Evolutionary conservation across 2,329 filamentous ascomycete genomes (phyloP).

Genomic region (Metarhizium humberi): DNA sequence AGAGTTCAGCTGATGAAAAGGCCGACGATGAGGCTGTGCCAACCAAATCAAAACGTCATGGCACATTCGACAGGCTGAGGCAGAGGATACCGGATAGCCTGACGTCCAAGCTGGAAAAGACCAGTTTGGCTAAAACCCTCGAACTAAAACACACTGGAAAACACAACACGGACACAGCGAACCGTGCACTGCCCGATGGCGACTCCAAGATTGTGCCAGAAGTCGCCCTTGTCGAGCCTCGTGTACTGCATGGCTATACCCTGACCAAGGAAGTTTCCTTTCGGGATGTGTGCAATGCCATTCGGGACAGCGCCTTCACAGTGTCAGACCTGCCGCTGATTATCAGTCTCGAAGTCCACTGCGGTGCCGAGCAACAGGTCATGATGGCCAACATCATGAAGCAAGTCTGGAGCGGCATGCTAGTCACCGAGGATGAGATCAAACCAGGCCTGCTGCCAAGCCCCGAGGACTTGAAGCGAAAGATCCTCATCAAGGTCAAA

Average conservation of each 20-base stretch:
- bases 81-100: conserved; percentile 40
- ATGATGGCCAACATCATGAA: conserved; percentile 90
- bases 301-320: conserved; percentile 69
- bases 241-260: conserved; percentile 81
- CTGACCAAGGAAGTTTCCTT: conserved; percentile 84
- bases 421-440: conserved; percentile 48
- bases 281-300: conserved; percentile 72
- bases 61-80: conserved; percentile 53
- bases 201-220: conserved; percentile 13
- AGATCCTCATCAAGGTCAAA: conserved; percentile 81
- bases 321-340: conserved; percentile 76
- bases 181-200: conserved; percentile 1
- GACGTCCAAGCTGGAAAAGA: conserved; percentile 36
- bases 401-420: conserved; percentile 65
- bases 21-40: conserved; percentile 31
- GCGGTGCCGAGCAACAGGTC: conserved; percentile 68
- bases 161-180: conserved; percentile 1
- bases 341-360: conserved; percentile 89
- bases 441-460: conserved; percentile 49
- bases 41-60: conserved; percentile 44
- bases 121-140: conserved; percentile 34
- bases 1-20: conserved; percentile 41
- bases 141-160: conserved; percentile 19
- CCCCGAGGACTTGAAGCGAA: conserved; percentile 60
- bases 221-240: conserved; percentile 49